These are phyloP conservation scores for Luvunga scandens DNA, from an alignment of 345 rosid genomes.

Conservation along the genomic window DNA sequence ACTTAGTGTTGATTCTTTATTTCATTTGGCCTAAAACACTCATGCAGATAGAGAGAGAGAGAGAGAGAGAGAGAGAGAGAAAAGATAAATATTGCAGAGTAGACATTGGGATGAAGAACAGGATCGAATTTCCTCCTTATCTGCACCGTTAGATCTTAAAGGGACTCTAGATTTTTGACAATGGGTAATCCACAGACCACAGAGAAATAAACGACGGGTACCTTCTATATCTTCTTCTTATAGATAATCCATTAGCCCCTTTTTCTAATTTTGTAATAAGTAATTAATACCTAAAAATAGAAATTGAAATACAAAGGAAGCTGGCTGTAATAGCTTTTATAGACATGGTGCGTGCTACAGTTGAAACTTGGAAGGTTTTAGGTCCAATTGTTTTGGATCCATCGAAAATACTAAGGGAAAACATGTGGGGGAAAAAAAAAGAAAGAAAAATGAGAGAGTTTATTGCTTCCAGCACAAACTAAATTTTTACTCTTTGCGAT, in stretches of 20 bases:
- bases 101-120: neutral
- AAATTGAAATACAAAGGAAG: conserved; percentile 27
- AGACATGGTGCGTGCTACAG: conserved; percentile 50
- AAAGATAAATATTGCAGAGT: neutral
- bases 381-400: conserved; percentile 33
- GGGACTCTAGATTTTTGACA: neutral
- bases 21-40: neutral
- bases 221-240: neutral
- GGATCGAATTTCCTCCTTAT: neutral
- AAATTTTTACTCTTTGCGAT: conserved; percentile 14
- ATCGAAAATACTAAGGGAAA: conserved; percentile 12
- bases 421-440: conserved; percentile 17
- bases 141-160: neutral
- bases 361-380: conserved; percentile 16
- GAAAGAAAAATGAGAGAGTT: neutral
- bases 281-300: neutral
- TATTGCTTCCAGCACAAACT: conserved; percentile 30
- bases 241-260: neutral
- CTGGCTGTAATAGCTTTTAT: conserved; percentile 39
- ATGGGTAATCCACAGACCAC: neutral
- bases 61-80: too few species aligned
- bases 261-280: neutral
- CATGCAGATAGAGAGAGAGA: neutral
- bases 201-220: neutral
- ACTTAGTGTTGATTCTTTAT: conserved; percentile 1